Percentiles rank a stretch among this genome's conserved stretches.
These are phyloP conservation scores for Solanum pimpinellifolium DNA, from an alignment of 257 asterid genomes.

Conservation along the genomic window DNA sequence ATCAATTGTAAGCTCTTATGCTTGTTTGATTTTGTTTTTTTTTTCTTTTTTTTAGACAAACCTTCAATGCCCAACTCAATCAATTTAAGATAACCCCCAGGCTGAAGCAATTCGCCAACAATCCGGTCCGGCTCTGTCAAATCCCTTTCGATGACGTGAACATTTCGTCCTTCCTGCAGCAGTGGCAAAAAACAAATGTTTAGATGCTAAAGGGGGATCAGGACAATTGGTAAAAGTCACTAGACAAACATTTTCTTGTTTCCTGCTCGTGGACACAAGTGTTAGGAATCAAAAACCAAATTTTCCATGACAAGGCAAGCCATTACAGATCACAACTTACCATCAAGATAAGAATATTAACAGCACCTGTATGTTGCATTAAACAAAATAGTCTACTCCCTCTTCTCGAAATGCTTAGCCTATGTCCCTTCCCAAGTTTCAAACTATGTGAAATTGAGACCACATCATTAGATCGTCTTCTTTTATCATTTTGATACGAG, in stretches of 20 bases:
- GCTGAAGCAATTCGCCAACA: conserved; percentile 26
- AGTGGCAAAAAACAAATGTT: neutral
- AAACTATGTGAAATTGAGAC: too few species aligned
- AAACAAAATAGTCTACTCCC: too few species aligned
- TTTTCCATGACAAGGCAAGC: too few species aligned
- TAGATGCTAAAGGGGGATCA: neutral
- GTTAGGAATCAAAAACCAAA: neutral
- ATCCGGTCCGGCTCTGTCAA: conserved; percentile 23
- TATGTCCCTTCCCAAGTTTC: too few species aligned
- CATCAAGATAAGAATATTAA: too few species aligned
- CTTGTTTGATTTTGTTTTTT: neutral
- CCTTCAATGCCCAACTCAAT: conserved; percentile 25
- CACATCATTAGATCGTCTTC: too few species aligned
- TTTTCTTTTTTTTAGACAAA: neutral
- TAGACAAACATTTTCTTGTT: neutral
- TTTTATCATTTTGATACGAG: too few species aligned
- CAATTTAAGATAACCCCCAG: conserved; percentile 23
- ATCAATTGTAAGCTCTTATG: neutral
- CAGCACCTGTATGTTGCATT: too few species aligned
- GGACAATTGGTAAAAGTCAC: neutral
- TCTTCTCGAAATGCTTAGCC: too few species aligned
- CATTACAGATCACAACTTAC: too few species aligned
- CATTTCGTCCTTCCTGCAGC: conserved; percentile 20
- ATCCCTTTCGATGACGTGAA: conserved; percentile 15
- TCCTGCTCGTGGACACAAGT: neutral